phyloP scores from a whole-genome alignment of 208 protist species.

The Crithidia thermophila region DNA sequence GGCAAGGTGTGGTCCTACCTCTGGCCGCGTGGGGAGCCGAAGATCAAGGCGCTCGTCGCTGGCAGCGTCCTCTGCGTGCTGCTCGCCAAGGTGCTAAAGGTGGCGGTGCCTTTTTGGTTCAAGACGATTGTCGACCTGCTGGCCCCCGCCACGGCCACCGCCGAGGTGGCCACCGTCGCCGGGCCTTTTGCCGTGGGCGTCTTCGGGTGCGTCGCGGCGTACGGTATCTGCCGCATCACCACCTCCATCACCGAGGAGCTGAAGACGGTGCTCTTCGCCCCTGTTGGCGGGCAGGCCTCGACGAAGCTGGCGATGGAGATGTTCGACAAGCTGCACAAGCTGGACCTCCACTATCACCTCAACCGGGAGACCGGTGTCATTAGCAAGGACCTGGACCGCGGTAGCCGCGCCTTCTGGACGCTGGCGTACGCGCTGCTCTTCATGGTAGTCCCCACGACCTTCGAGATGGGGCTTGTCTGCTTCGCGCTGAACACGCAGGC shows the following conservation, averaged over 20 bases:
- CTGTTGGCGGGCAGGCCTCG: constrained; percentile 84
- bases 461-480: constrained; percentile 93
- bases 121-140: constrained; percentile 88
- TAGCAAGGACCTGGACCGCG: constrained; percentile 92
- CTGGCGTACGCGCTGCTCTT: constrained; percentile 91
- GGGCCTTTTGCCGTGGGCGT: constrained; percentile 71
- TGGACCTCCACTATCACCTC: constrained; percentile 90
- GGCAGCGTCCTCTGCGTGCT: constrained; percentile 82
- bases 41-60: constrained; percentile 73
- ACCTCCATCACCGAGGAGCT: constrained; percentile 85
- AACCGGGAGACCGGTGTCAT: constrained; percentile 91
- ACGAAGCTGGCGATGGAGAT: constrained; percentile 88
- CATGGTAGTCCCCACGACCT: constrained; percentile 92
- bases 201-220: constrained; percentile 85
- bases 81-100: constrained; percentile 79
- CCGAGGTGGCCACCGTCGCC: constrained; percentile 30
- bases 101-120: constrained; percentile 93
- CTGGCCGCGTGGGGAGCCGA: constrained; percentile 73
- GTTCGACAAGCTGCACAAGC: constrained; percentile 86
- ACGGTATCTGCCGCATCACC: constrained; percentile 81
- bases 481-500: constrained; percentile 82
- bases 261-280: constrained; percentile 91
- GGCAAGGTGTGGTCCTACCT: constrained; percentile 77
- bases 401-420: constrained; percentile 90
- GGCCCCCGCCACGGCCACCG: constrained; percentile 43